Conservation (phyloP, 257 asterid genomes). For the Solanum medicagineum region DNA sequence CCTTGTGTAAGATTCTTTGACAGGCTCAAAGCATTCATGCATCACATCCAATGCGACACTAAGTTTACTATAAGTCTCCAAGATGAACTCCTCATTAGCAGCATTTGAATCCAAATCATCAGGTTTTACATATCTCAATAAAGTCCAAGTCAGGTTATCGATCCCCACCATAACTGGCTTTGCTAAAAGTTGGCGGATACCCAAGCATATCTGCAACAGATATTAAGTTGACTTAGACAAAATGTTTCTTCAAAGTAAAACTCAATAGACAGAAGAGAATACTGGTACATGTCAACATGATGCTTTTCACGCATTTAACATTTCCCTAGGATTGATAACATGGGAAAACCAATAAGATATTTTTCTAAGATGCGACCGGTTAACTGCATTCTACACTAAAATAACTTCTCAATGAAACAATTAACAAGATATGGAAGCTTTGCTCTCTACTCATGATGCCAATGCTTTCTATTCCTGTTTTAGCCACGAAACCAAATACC, state of each 20-base stretch:
- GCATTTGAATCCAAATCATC: slow-evolving; percentile 13
- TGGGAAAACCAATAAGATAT: not conserved
- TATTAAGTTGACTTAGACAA: not conserved
- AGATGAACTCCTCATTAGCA: slow-evolving; percentile 16
- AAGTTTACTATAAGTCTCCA: slow-evolving; percentile 50
- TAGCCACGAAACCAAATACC: slow-evolving; percentile 22
- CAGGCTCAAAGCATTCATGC: slow-evolving; percentile 81
- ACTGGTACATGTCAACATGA: not conserved
- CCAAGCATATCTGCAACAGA: slow-evolving; percentile 45
- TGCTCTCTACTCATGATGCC: not conserved
- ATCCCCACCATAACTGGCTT: slow-evolving; percentile 37
- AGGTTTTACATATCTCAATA: slow-evolving; percentile 33
- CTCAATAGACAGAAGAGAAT: not conserved
- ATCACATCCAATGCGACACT: slow-evolving; percentile 56
- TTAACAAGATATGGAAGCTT: not conserved
- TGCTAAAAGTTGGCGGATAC: slow-evolving; percentile 41
- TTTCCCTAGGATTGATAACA: not conserved
- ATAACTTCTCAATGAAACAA: not conserved
- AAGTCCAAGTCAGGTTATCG: slow-evolving; percentile 54
- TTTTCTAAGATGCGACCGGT: not conserved
- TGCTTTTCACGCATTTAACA: not conserved
- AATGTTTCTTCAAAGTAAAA: not conserved
- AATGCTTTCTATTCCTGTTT: not conserved
- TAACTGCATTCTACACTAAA: not conserved
- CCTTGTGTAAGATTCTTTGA: slow-evolving; percentile 49